Conservation (phyloP, 2,329 filamentous ascomycete genomes). For the Diplodia corticola region DNA sequence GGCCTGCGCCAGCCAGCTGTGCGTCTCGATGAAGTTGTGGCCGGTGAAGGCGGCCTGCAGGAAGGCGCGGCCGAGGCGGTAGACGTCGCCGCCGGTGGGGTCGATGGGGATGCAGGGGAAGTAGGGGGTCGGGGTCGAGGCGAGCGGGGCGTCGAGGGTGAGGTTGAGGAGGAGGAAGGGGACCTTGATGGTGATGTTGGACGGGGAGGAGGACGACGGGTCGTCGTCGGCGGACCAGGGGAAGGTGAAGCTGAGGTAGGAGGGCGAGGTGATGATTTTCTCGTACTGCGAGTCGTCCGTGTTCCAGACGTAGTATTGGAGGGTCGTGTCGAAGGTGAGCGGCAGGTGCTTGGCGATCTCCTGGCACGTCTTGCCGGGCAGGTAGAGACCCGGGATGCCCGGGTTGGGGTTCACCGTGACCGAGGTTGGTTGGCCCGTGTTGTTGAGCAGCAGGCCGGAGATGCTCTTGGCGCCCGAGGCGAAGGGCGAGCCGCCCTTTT, state of each 20-base stretch:
- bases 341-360: conserved; percentile 32
- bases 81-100: conserved; percentile 30
- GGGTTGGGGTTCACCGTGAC: conserved; percentile 27
- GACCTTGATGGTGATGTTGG: conserved; percentile 46
- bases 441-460: conserved; percentile 26
- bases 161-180: conserved; percentile 40
- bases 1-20: conserved; percentile 45
- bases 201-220: neutral
- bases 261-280: conserved; percentile 44
- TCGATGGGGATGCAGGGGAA: conserved; percentile 43
- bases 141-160: conserved; percentile 43
- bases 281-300: conserved; percentile 34
- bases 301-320: conserved; percentile 35
- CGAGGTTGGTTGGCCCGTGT: conserved; percentile 3
- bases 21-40: conserved; percentile 41
- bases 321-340: conserved; percentile 27
- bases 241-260: conserved; percentile 46
- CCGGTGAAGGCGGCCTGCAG: conserved; percentile 51
- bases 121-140: conserved; percentile 40
- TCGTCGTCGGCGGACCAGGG: conserved; percentile 29
- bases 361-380: conserved; percentile 33
- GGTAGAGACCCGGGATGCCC: conserved; percentile 30
- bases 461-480: conserved; percentile 28
- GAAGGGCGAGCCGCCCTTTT: conserved; percentile 45
- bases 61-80: conserved; percentile 48